Conservation (phyloP, 164 flowering plant genomes). For the Sextonia rubra region DNA sequence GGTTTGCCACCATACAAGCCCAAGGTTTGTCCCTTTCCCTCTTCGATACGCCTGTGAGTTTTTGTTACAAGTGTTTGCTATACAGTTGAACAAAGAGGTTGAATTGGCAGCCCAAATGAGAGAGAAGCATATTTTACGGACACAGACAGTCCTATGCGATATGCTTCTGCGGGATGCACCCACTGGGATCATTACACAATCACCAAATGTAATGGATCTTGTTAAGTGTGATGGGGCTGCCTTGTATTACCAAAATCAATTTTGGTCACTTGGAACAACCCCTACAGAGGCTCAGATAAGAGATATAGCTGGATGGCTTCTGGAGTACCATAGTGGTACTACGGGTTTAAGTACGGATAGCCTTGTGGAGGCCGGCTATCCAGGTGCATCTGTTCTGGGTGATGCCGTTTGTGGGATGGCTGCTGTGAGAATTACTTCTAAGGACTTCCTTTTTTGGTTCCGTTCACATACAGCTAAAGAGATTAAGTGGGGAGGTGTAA, state of each 20-base stretch:
- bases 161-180: slow-evolving; percentile 77
- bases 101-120: slow-evolving; percentile 55
- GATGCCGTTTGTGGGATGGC: slow-evolving; percentile 84
- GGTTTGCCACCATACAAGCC: slow-evolving; percentile 72
- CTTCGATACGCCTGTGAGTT: slow-evolving; percentile 79
- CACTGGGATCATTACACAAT: slow-evolving; percentile 57
- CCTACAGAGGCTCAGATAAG: slow-evolving; percentile 61
- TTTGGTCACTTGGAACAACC: slow-evolving; percentile 67
- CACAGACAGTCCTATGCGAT: slow-evolving; percentile 68
- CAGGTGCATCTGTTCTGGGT: slow-evolving; percentile 50
- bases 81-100: slow-evolving; percentile 66
- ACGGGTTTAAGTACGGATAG: slow-evolving; percentile 78
- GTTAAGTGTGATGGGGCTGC: slow-evolving; percentile 86
- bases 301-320: slow-evolving; percentile 57
- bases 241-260: slow-evolving; percentile 38
- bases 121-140: slow-evolving; percentile 66
- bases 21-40: slow-evolving; percentile 68
- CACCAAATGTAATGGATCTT: slow-evolving; percentile 74
- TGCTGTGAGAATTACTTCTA: slow-evolving; percentile 46
- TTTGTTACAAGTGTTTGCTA: slow-evolving; percentile 62
- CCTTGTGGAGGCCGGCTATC: slow-evolving; percentile 69
- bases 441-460: slow-evolving; percentile 77
- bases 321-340: slow-evolving; percentile 40
- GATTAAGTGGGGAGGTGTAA: slow-evolving; percentile 85
- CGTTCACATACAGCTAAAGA: slow-evolving; percentile 72